Evolutionary conservation across 768 basidiomycete species (phyloP).

Genomic region (Polyporus arcularius): DNA sequence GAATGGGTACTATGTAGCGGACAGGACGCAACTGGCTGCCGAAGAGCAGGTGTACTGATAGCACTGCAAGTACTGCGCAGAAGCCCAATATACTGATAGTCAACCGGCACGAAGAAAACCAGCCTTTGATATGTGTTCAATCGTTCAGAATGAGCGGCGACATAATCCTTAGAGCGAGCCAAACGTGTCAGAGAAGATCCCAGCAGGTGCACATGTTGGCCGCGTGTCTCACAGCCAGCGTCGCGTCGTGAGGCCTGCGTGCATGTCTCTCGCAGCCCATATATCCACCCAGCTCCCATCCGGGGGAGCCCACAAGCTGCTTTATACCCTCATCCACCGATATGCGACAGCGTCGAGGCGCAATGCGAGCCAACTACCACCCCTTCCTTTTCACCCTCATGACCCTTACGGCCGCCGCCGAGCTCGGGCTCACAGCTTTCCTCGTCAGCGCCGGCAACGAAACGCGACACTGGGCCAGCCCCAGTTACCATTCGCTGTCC

Average conservation of each 20-base stretch:
- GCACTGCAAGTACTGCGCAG: no score
- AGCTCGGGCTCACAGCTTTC: conserved; percentile 75
- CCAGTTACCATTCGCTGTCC: conserved; percentile 65
- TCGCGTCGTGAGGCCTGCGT: conserved; percentile 9
- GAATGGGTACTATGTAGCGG: no score
- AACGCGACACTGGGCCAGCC: conserved; percentile 57
- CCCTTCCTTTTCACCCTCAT: conserved; percentile 50
- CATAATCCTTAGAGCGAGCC: not conserved
- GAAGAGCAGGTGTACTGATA: no score
- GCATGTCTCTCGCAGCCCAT: conserved; percentile 7
- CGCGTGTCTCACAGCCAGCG: conserved; percentile 20
- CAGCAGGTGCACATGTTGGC: conserved; percentile 9
- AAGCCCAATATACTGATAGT: no score
- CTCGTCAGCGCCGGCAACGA: conserved; percentile 71
- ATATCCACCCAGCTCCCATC: not conserved
- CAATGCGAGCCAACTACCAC: conserved; percentile 27
- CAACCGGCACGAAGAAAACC: no score
- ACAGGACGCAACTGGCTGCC: no score
- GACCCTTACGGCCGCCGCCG: conserved; percentile 65
- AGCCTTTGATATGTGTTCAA: no score
- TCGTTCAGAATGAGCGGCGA: no score
- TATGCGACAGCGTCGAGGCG: conserved; percentile 16
- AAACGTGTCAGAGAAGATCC: not conserved
- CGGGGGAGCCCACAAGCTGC: not conserved
- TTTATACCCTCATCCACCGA: not conserved